phyloP scores from a whole-genome alignment of 2,329 filamentous ascomycete genomes.

The Tympanopsis confertula region DNA sequence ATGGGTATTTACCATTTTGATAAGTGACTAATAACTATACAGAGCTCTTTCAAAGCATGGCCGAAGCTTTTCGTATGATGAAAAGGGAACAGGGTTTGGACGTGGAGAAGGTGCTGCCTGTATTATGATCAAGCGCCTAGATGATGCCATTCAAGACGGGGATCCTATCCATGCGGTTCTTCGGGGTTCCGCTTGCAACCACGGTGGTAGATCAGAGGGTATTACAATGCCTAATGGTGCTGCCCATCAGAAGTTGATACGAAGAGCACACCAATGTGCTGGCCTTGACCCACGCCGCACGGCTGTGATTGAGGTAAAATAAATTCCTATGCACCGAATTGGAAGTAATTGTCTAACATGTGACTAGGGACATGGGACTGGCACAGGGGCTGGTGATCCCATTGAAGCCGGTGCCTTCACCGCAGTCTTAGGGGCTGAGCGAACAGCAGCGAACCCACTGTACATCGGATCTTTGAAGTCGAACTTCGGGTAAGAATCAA shows the following conservation, averaged over 20 bases:
- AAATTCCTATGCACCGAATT: constrained; percentile 29
- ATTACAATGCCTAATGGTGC: background rate
- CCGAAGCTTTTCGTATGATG: constrained; percentile 2
- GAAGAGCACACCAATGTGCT: background rate
- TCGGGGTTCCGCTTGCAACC: background rate
- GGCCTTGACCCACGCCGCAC: background rate
- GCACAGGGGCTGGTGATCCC: constrained; percentile 12
- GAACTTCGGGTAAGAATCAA: background rate
- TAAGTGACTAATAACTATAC: constrained; percentile 2
- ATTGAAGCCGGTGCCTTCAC: constrained; percentile 8
- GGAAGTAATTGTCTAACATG: constrained; percentile 11
- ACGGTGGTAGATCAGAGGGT: background rate
- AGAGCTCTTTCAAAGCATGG: constrained; percentile 7
- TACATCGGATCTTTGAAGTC: constrained; percentile 8
- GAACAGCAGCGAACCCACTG: constrained; percentile 5
- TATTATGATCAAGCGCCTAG: background rate
- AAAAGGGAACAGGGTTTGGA: background rate
- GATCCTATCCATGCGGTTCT: background rate
- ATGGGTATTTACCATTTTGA: no score
- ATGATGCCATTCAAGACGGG: background rate
- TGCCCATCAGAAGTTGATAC: background rate
- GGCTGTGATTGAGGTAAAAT: constrained; percentile 20
- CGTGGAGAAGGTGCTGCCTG: constrained; percentile 1
- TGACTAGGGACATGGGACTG: constrained; percentile 14
- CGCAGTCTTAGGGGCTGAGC: constrained; percentile 6